Evolutionary conservation across 2,329 filamentous ascomycete genomes (phyloP), one percentile per base, ranked within the genome.

Genomic region (Trichoderma sp.): DNA sequence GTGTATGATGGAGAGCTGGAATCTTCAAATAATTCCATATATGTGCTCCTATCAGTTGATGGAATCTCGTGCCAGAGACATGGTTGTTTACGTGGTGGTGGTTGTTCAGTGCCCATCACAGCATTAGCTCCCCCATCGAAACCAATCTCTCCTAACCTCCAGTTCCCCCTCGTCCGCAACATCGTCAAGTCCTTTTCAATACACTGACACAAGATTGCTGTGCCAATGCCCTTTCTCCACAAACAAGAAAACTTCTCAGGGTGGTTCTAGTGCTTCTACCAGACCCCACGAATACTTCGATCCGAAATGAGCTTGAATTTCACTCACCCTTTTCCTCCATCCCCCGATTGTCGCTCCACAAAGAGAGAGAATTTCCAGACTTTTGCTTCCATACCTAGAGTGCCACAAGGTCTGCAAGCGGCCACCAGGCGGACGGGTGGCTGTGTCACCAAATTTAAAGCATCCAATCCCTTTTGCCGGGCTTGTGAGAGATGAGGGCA

Each of bases 231-330:
- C 14, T 3, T 41, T 48, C 45, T 60, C 57, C 57, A 50, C 57
- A 60, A 34, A n/a, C 44, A 39, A 57, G 17, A 47, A 30, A 14
- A 7, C 28, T 61, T 52, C 34, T 52, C 34, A 34, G 45, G 45
- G 26, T n/a, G 14, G 41, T 39, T 55, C 50, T 55, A 54, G 43
- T 47, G 50, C 59, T 54, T 41, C 34, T 39, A 10, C 34, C 41
- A 55, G 15, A 24, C 17, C 47, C 47, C 34, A 34, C 58, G 34
- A 47, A 30, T 61, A 41, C 26, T 61, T 43, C 39, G 47, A 61
- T 63, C 50, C 50, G 59, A 63, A 55, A 63, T 63, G 41, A 63
- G 50, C 51, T 39, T 34, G n/a, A 30, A 52, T 34, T 44, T 63
- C 50, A 45, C 45, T 62, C 54, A 47, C 48, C 59, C 50, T 54